Conservation (phyloP, 1,284 basidiomycete species). For the Waitea zeae region DNA sequence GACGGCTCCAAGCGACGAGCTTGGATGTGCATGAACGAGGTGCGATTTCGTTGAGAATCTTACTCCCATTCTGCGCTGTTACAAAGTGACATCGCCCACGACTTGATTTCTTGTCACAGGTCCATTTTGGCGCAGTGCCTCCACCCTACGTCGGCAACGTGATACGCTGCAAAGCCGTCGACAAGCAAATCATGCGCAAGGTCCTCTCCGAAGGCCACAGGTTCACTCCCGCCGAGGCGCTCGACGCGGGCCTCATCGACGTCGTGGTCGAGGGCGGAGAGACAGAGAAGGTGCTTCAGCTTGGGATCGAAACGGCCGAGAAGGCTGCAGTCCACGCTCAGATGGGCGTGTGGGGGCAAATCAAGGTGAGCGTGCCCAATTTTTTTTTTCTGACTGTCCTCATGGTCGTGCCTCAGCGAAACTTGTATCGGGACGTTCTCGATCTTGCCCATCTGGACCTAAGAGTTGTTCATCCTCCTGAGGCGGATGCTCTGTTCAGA, state of each 20-base stretch:
- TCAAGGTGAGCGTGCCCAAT: constrained; percentile 40
- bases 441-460: no score
- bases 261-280: constrained; percentile 38
- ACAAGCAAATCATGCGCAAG: constrained; percentile 47
- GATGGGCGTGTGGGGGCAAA: constrained; percentile 46
- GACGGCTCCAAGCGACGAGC: constrained; percentile 62
- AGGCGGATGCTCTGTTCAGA: no score
- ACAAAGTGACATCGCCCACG: no score
- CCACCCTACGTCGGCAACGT: constrained; percentile 58
- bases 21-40: constrained; percentile 91
- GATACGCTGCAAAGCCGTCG: constrained; percentile 47
- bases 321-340: constrained; percentile 27
- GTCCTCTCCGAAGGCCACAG: constrained; percentile 73
- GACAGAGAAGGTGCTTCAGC: constrained; percentile 40
- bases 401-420: no score
- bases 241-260: constrained; percentile 57
- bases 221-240: constrained; percentile 63
- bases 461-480: no score
- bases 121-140: constrained; percentile 70
- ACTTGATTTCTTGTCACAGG: constrained; percentile 30
- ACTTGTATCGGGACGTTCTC: no score
- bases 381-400: no score
- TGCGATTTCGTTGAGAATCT: constrained; percentile 11
- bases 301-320: constrained; percentile 40
- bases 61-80: background rate